These are phyloP conservation scores for Leptodermis oblonga DNA, from an alignment of 257 asterid genomes.

Conservation along the genomic window DNA sequence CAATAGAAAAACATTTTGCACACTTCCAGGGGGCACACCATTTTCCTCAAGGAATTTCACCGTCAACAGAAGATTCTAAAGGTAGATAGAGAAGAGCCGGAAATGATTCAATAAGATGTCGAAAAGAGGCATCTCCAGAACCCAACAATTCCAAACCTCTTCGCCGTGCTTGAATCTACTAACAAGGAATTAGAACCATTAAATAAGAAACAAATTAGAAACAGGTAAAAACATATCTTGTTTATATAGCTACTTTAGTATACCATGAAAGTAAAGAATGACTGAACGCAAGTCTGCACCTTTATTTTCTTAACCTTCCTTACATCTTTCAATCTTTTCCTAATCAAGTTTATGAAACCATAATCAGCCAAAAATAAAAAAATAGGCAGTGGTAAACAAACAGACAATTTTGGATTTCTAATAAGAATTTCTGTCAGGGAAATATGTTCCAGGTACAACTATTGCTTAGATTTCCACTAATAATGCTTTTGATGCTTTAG, in stretches of 20 bases:
- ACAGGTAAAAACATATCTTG: neutral
- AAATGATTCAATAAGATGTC: slow-evolving; percentile 75
- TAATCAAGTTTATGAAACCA: neutral
- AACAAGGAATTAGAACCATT: neutral
- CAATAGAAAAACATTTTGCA: slow-evolving; percentile 47
- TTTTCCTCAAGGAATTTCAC: slow-evolving; percentile 54
- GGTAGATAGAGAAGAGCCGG: slow-evolving; percentile 69
- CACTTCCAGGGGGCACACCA: slow-evolving; percentile 57
- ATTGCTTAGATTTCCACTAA: neutral
- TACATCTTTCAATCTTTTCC: neutral
- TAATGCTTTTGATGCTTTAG: neutral
- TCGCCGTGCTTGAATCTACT: slow-evolving; percentile 89
- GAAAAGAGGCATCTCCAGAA: slow-evolving; percentile 54
- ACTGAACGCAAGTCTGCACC: neutral
- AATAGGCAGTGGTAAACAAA: neutral
- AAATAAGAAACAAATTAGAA: neutral
- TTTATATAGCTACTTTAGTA: neutral
- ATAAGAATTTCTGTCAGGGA: too few species aligned
- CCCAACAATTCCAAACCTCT: slow-evolving; percentile 77
- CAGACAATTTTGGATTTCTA: neutral
- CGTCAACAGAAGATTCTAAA: slow-evolving; percentile 49
- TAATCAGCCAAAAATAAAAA: neutral
- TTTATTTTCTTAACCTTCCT: neutral
- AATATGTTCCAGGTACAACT: neutral
- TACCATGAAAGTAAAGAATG: too few species aligned